Evolutionary conservation across 179 eudicot species (phyloP).

Genomic region (Nepenthes alata): DNA sequence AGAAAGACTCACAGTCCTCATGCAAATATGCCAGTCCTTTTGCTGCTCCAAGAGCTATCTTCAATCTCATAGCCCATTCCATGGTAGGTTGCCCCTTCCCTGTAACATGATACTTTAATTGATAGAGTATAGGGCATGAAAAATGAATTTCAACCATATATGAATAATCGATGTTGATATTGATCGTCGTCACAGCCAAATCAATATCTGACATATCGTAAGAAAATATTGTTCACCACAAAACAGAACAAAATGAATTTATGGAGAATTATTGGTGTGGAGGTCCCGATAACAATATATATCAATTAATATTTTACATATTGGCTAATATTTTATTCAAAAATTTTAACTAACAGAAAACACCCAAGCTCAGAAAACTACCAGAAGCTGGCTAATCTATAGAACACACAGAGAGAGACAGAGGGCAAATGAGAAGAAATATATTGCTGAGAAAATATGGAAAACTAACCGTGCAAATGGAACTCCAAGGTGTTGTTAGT

Average conservation of each 20-base stretch:
- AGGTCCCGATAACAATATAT: too few relatives aligned
- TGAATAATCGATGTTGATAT: too few relatives aligned
- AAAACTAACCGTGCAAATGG: slow-evolving; percentile 74
- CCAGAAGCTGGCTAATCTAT: not conserved
- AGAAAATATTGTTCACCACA: too few relatives aligned
- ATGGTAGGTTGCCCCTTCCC: slow-evolving; percentile 61
- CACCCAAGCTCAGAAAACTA: not conserved
- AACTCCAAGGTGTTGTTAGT: slow-evolving; percentile 81
- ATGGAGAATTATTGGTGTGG: too few relatives aligned
- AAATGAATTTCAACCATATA: too few relatives aligned
- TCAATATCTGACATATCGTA: too few relatives aligned
- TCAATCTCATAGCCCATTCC: slow-evolving; percentile 67
- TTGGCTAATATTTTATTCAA: too few relatives aligned
- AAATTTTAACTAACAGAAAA: not conserved
- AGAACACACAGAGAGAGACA: not conserved
- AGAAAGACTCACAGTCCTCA: slow-evolving; percentile 72
- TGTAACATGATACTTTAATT: slow-evolving; percentile 14
- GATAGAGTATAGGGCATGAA: not conserved
- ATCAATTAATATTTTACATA: too few relatives aligned
- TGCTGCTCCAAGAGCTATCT: slow-evolving; percentile 51
- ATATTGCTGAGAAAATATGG: not conserved
- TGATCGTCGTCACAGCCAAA: too few relatives aligned
- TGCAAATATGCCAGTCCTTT: slow-evolving; percentile 55
- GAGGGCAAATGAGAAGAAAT: not conserved
- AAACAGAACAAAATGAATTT: too few relatives aligned